Percentiles rank a stretch among this genome's conserved stretches.
phyloP scores from a whole-genome alignment of 2,329 filamentous ascomycete species.

The Pseudogymnoascus sp. region DNA sequence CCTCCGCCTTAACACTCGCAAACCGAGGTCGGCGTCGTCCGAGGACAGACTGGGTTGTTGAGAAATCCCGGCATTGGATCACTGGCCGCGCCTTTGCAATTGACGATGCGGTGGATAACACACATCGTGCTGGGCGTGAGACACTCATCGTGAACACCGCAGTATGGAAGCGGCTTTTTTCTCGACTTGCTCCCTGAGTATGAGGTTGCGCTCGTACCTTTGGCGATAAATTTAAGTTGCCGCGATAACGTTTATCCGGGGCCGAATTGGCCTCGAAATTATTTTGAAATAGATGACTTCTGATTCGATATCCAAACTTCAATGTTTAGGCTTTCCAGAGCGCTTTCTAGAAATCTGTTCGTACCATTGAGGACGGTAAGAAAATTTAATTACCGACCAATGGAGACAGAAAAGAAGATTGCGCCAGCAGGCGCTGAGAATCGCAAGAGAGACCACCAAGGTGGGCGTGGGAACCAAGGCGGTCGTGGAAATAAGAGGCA shows the following conservation, averaged over 20 bases:
- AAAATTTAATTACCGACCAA: slow-evolving; percentile 1
- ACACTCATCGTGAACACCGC: slow-evolving; percentile 36
- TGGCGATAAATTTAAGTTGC: slow-evolving; percentile 4
- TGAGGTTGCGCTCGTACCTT: background rate
- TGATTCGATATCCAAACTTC: background rate
- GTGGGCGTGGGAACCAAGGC: slow-evolving; percentile 18
- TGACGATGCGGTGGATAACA: slow-evolving; percentile 40
- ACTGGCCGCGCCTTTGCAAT: slow-evolving; percentile 33
- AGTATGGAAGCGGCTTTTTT: slow-evolving; percentile 4
- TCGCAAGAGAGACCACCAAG: slow-evolving; percentile 7
- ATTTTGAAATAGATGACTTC: slow-evolving; percentile 4
- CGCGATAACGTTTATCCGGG: slow-evolving; percentile 1
- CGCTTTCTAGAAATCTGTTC: background rate
- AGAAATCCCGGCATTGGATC: slow-evolving; percentile 42
- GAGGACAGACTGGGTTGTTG: slow-evolving; percentile 34
- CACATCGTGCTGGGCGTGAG: slow-evolving; percentile 41
- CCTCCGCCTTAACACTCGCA: slow-evolving; percentile 32
- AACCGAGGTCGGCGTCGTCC: slow-evolving; percentile 33
- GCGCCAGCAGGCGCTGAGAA: slow-evolving; percentile 1
- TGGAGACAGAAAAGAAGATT: background rate
- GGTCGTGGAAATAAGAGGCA: slow-evolving; percentile 36
- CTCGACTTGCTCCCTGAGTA: slow-evolving; percentile 4
- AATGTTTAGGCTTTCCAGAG: background rate
- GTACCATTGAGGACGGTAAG: background rate
- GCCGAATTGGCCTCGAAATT: slow-evolving; percentile 9